A percentile compares a stretch with the other conserved stretches of the same genome.
These are phyloP conservation scores for Dissophora globulifera DNA, from an alignment of 192 early-diverging fungal species.

Conservation along the genomic window DNA sequence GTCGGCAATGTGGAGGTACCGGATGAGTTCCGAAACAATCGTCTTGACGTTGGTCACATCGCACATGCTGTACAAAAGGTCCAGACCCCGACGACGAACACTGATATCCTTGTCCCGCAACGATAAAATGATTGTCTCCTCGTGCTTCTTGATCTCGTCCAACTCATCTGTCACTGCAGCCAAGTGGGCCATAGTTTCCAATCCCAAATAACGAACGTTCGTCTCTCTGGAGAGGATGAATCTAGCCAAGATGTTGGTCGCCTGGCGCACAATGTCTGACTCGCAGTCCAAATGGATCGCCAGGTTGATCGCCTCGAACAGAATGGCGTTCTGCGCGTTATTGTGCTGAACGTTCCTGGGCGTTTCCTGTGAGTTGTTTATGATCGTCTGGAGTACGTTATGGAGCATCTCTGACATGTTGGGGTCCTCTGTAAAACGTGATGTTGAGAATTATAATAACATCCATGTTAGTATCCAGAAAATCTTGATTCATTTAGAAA, in stretches of 20 bases:
- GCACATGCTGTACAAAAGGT: conserved; percentile 98
- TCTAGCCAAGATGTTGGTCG: conserved; percentile 81
- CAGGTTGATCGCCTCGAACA: conserved; percentile 98
- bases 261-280: conserved; percentile 87
- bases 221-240: conserved; percentile 97
- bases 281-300: conserved; percentile 93
- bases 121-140: conserved; percentile 90
- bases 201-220: conserved; percentile 95
- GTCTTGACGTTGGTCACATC: conserved; percentile 84
- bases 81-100: conserved; percentile 93
- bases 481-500: background rate
- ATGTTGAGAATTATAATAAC: background rate
- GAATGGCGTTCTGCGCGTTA: conserved; percentile 97
- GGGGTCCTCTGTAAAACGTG: conserved; percentile 56
- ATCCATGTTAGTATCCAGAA: background rate
- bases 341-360: conserved; percentile 97
- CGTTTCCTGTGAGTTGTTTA: conserved; percentile 86
- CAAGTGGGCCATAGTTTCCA: conserved; percentile 98
- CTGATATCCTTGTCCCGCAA: conserved; percentile 98
- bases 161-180: conserved; percentile 85
- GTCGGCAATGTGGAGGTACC: conserved; percentile 91
- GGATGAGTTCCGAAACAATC: conserved; percentile 92
- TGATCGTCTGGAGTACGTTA: conserved; percentile 81
- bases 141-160: conserved; percentile 83
- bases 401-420: conserved; percentile 72